Evolutionary conservation across 192 early-diverging fungal genomes (phyloP), one percentile per base, ranked within the genome.

Genomic region (Linnemannia elongata): DNA sequence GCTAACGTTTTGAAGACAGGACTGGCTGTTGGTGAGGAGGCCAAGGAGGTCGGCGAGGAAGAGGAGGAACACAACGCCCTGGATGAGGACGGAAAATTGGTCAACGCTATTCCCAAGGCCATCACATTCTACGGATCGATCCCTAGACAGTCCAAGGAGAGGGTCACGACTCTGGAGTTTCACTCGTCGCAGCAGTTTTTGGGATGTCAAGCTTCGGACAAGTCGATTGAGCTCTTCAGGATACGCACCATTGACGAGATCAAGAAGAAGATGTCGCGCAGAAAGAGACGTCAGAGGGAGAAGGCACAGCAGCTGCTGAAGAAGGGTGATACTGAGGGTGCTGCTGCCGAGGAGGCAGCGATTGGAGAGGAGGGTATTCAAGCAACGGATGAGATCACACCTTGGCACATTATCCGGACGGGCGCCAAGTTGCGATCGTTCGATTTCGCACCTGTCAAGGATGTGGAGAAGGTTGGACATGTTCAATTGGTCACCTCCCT

Each of bases 191-290:
- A 94, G 24, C 82, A 92, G 63, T 98, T 94, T 86, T 77, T 99
- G 68, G 97, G 93, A 42, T 94, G 95, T 22, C 94, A 96, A 72
- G 93, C 95, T n/a, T 89, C 93, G 1, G 97, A 98, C 76, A 93
- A 93, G 73, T 87, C 92, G 27, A 92, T 97, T 0, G 97, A 99
- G 88, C 80, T 99, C 72, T 98, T 94, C 88, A 94, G 94, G 71
- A 88, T 96, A 74, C 93, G 95, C 42, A 90, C 93, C 4, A 92
- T 91, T 63, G 95, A 95, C 15, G 96, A 98, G 82, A 92, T 99
- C 75, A 93, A 92, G 69, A 97, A 97, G 87, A 96, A 95, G 89
- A 89, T 97, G 82, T 90, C 92, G 18, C 94, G 98, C 73, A 91
- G 96, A 63, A 92, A 93, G 90, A 95, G 94, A 90, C 92, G 97